Conservation (phyloP, 2,329 filamentous ascomycete genomes). For the Colletotrichum trifolii region DNA sequence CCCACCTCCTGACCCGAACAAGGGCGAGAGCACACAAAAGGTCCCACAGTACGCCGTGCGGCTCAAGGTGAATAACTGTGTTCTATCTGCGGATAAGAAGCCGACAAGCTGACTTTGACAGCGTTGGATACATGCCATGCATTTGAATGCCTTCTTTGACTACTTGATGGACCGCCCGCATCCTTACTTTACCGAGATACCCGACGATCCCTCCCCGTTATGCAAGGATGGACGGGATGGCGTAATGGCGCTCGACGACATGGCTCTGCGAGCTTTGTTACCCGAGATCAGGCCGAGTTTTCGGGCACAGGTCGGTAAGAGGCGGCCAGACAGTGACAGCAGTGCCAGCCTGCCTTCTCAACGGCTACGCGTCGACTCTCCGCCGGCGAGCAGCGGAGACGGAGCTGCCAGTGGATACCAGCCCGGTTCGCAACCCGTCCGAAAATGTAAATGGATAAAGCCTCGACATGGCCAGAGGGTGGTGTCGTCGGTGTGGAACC, state of each 20-base stretch:
- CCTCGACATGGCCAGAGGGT: constrained; percentile 80
- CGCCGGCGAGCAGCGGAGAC: constrained; percentile 7
- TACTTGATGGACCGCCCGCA: constrained; percentile 84
- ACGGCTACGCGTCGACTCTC: constrained; percentile 57
- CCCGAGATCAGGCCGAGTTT: constrained; percentile 67
- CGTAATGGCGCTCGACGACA: constrained; percentile 86
- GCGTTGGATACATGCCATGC: constrained; percentile 98
- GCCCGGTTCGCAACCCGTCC: constrained; percentile 61
- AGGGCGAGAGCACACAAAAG: constrained; percentile 91
- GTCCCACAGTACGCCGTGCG: constrained; percentile 95
- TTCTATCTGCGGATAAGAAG: background rate
- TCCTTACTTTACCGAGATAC: constrained; percentile 82
- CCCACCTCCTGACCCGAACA: constrained; percentile 82
- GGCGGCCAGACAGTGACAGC: constrained; percentile 73
- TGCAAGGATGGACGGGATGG: constrained; percentile 79
- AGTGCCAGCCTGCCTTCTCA: constrained; percentile 63
- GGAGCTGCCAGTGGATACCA: constrained; percentile 41
- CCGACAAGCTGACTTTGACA: constrained; percentile 45
- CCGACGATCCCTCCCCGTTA: constrained; percentile 70
- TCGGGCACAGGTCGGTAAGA: constrained; percentile 69
- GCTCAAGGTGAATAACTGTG: constrained; percentile 73
- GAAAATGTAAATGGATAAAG: constrained; percentile 51
- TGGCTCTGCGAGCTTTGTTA: constrained; percentile 84
- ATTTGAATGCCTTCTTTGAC: constrained; percentile 94
- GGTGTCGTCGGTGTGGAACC: constrained; percentile 91